Evolutionary conservation across 2,329 filamentous ascomycete genomes (phyloP).

Genomic region (Penicillium sp.): DNA sequence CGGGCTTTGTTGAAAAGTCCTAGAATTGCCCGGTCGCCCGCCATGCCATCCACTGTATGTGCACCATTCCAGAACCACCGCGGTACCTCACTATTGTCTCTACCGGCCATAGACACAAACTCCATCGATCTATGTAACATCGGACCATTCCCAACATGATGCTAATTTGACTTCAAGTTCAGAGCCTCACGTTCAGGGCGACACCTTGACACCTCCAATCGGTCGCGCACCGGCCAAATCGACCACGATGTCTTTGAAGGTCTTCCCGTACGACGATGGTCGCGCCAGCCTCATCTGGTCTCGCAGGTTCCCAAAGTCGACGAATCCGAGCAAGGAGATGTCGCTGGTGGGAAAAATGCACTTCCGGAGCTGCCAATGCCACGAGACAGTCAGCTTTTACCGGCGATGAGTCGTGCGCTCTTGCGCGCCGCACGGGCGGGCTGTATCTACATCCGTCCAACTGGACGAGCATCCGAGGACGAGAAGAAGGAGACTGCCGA

Average conservation of each 20-base stretch:
- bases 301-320: slow-evolving; percentile 62
- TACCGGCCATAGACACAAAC: too few relatives aligned
- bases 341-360: slow-evolving; percentile 22
- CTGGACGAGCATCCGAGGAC: slow-evolving; percentile 38
- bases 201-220: slow-evolving; percentile 46
- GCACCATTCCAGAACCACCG: slow-evolving; percentile 7
- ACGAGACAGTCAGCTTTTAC: slow-evolving; percentile 71
- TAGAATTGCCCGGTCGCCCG: slow-evolving; percentile 12
- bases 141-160: background rate
- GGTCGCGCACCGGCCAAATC: slow-evolving; percentile 43
- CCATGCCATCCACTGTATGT: slow-evolving; percentile 34
- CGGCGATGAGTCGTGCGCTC: slow-evolving; percentile 73
- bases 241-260: slow-evolving; percentile 66
- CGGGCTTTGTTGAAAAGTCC: slow-evolving; percentile 6
- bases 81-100: background rate
- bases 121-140: too few relatives aligned
- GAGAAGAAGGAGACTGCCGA: slow-evolving; percentile 34
- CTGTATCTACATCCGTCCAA: slow-evolving; percentile 64
- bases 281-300: slow-evolving; percentile 63
- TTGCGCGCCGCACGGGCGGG: slow-evolving; percentile 75
- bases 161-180: slow-evolving; percentile 40
- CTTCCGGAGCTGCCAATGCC: slow-evolving; percentile 81
- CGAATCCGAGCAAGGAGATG: slow-evolving; percentile 37
- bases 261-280: slow-evolving; percentile 86
- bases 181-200: slow-evolving; percentile 53